phyloP scores from a whole-genome alignment of 2,329 filamentous ascomycete species.

The Cercospora citrullina region DNA sequence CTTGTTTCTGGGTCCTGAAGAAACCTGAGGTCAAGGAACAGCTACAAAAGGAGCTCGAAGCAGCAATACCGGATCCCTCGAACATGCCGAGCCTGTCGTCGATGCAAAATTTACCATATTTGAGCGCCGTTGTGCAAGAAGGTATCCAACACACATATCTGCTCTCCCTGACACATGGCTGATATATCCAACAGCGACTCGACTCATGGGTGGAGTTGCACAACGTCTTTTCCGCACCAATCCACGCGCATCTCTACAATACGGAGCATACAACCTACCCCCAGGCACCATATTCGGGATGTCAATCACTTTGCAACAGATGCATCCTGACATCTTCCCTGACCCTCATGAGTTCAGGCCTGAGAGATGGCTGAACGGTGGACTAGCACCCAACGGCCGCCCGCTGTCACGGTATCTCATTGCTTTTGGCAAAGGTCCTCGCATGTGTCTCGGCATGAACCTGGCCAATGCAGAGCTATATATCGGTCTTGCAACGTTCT shows the following conservation, averaged over 20 bases:
- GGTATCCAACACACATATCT: not conserved
- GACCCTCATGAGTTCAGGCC: conserved; percentile 3
- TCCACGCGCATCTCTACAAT: not conserved
- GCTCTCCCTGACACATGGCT: conserved; percentile 13
- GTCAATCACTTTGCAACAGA: conserved; percentile 1
- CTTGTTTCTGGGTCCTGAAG: conserved; percentile 45
- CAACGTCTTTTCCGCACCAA: conserved; percentile 15
- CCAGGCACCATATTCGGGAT: not conserved
- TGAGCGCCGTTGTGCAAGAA: conserved; percentile 3
- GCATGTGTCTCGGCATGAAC: conserved; percentile 19
- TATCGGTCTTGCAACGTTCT: conserved; percentile 14
- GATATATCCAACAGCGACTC: conserved; percentile 20
- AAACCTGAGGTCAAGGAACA: conserved; percentile 37
- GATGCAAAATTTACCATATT: not conserved
- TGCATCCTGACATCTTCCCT: conserved; percentile 16
- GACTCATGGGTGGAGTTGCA: conserved; percentile 27
- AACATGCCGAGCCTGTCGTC: conserved; percentile 4
- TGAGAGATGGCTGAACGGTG: conserved; percentile 9
- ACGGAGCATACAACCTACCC: not conserved
- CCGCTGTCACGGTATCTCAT: conserved; percentile 17
- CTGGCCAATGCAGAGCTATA: conserved; percentile 18
- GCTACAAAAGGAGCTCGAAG: conserved; percentile 43
- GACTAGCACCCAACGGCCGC: conserved; percentile 10
- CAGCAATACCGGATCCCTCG: conserved; percentile 19
- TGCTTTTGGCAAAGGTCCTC: conserved; percentile 13